Conservation (phyloP, 352 stramenopile genomes). For the Pilasporangium apinafurcum region DNA sequence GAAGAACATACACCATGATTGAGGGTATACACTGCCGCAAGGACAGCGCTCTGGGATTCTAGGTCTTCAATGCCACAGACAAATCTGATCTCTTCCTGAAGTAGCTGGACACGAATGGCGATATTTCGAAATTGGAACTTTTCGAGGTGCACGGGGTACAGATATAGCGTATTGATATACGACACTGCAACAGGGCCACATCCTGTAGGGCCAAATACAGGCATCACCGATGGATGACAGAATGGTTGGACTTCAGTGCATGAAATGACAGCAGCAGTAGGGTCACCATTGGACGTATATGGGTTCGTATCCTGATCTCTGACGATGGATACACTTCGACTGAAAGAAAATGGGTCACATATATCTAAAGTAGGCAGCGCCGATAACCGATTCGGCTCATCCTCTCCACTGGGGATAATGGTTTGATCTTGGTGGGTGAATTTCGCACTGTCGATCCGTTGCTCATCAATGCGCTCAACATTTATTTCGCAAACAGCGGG, state of each 20-base stretch:
- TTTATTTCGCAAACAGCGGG: constrained; percentile 55
- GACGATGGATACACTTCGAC: neutral
- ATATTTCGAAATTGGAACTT: constrained; percentile 66
- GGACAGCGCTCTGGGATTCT: constrained; percentile 19
- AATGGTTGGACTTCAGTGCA: constrained; percentile 66
- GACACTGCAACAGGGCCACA: constrained; percentile 47
- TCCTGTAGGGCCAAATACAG: constrained; percentile 29
- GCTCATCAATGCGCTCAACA: constrained; percentile 35
- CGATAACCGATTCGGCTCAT: neutral
- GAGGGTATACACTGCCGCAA: constrained; percentile 27
- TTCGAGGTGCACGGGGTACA: constrained; percentile 63
- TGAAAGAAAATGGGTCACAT: constrained; percentile 24
- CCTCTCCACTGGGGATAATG: constrained; percentile 1
- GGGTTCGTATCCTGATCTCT: too few species aligned
- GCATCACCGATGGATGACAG: constrained; percentile 26
- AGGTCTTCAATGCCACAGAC: constrained; percentile 30
- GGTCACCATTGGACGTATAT: too few species aligned
- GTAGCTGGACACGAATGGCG: constrained; percentile 53
- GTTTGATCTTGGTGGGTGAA: constrained; percentile 15
- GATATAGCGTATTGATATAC: constrained; percentile 54
- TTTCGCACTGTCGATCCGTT: constrained; percentile 30
- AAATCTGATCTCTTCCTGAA: constrained; percentile 37
- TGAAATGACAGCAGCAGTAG: too few species aligned
- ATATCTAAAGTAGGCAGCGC: constrained; percentile 13
- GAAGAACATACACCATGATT: constrained; percentile 18